These are phyloP conservation scores for Kwoniella botswanensis DNA, from an alignment of 768 basidiomycete genomes.

Conservation along the genomic window DNA sequence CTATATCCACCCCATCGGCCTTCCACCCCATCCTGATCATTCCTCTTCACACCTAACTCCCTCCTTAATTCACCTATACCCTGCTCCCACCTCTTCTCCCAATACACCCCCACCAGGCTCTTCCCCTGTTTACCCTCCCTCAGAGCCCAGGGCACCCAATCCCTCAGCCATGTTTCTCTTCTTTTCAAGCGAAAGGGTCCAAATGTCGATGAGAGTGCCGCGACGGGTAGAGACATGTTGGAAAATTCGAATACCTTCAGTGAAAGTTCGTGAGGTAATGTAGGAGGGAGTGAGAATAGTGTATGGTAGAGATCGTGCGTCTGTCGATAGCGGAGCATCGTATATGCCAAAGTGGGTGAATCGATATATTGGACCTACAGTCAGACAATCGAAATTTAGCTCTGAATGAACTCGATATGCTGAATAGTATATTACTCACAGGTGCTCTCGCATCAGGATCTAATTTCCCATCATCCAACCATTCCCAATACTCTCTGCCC, in stretches of 20 bases:
- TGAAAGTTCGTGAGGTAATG: slow-evolving; percentile 86
- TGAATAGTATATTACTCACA: slow-evolving; percentile 62
- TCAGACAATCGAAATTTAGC: too few relatives aligned
- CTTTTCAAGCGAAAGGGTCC: slow-evolving; percentile 76
- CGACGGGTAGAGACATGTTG: slow-evolving; percentile 88
- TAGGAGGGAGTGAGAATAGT: slow-evolving; percentile 83
- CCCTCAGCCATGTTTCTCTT: slow-evolving; percentile 68
- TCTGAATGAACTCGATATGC: too few relatives aligned
- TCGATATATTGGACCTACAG: slow-evolving; percentile 87
- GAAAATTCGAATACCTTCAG: slow-evolving; percentile 94
- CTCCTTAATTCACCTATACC: slow-evolving; percentile 78
- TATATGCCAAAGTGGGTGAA: slow-evolving; percentile 94
- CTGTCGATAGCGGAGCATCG: slow-evolving; percentile 97
- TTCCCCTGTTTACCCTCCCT: slow-evolving; percentile 75
- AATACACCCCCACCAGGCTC: slow-evolving; percentile 86
- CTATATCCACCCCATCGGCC: slow-evolving; percentile 69
- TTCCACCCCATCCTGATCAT: slow-evolving; percentile 71
- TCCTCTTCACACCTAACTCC: slow-evolving; percentile 71
- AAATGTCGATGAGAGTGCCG: slow-evolving; percentile 76
- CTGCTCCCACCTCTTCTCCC: slow-evolving; percentile 93
- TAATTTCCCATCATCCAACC: slow-evolving; percentile 85
- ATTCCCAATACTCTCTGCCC: slow-evolving; percentile 82
- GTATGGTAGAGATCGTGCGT: slow-evolving; percentile 98
- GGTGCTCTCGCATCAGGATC: slow-evolving; percentile 93
- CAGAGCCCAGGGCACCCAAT: slow-evolving; percentile 92